Evolutionary conservation across 306 rosid genomes (phyloP).

Genomic region (Vigna angularis): DNA sequence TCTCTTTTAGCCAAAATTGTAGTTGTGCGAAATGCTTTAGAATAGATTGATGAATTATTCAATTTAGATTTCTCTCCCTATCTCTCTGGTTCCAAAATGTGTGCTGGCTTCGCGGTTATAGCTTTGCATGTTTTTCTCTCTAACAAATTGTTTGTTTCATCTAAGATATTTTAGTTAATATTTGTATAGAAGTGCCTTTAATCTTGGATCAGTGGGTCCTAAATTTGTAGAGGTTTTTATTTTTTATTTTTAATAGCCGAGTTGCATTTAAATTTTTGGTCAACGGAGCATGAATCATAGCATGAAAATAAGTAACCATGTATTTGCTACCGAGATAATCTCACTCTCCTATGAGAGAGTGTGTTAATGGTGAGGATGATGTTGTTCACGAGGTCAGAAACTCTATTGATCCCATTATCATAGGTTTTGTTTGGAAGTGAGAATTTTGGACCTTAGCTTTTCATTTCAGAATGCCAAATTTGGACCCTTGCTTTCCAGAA

Average conservation of each 20-base stretch:
- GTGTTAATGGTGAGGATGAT: not conserved
- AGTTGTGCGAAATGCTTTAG: no score
- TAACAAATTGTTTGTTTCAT: no score
- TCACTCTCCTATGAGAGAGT: not conserved
- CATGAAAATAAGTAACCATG: not conserved
- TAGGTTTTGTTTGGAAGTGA: constrained; percentile 9
- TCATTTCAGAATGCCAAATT: constrained; percentile 21
- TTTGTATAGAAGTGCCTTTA: not conserved
- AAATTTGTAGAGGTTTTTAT: constrained; percentile 26
- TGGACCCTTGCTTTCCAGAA: constrained; percentile 41
- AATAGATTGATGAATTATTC: no score
- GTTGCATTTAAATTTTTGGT: constrained; percentile 38
- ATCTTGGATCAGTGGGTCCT: constrained; percentile 42
- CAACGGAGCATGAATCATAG: constrained; percentile 20
- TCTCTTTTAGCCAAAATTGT: no score
- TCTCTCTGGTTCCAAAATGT: no score
- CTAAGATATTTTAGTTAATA: no score
- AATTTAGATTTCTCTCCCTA: no score
- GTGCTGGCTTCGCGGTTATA: no score
- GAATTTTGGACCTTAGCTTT: constrained; percentile 36
- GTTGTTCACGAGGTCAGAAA: constrained; percentile 17
- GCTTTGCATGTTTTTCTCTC: no score
- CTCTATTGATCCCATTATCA: constrained; percentile 7
- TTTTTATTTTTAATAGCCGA: not conserved
- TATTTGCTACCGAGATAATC: not conserved